These are phyloP conservation scores for Hirsutella minnesotensis DNA, from an alignment of 2,329 filamentous ascomycete species.

Conservation along the genomic window DNA sequence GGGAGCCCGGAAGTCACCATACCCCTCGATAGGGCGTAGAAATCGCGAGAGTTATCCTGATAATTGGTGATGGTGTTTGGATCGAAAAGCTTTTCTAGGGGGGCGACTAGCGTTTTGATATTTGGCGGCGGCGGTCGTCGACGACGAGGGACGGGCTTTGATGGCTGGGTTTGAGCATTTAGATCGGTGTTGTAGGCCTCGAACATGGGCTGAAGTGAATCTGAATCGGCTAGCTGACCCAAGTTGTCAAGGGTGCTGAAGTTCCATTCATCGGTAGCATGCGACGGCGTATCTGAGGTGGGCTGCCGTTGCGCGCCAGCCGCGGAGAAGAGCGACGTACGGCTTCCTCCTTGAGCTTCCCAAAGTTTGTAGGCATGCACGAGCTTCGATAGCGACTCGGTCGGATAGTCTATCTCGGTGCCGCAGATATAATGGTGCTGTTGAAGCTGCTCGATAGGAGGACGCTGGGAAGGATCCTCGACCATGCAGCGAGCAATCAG, in stretches of 20 bases:
- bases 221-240: slow-evolving; percentile 41
- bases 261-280: slow-evolving; percentile 52
- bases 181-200: slow-evolving; percentile 49
- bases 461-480: slow-evolving; percentile 55
- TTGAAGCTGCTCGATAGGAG: slow-evolving; percentile 57
- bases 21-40: too few relatives aligned
- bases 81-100: slow-evolving; percentile 54
- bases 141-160: slow-evolving; percentile 39
- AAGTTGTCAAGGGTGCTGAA: slow-evolving; percentile 56
- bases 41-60: slow-evolving; percentile 50
- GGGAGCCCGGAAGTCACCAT: slow-evolving; percentile 48
- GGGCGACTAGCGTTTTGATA: slow-evolving; percentile 43
- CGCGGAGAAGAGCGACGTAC: slow-evolving; percentile 50
- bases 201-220: slow-evolving; percentile 45
- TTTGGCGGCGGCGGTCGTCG: slow-evolving; percentile 48
- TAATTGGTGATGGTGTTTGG: slow-evolving; percentile 54
- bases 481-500: slow-evolving; percentile 64
- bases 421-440: slow-evolving; percentile 57
- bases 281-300: slow-evolving; percentile 28
- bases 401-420: slow-evolving; percentile 51
- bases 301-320: slow-evolving; percentile 45
- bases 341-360: slow-evolving; percentile 62
- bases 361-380: slow-evolving; percentile 63
- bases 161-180: slow-evolving; percentile 36
- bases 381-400: slow-evolving; percentile 48